These are phyloP conservation scores for Geum urbanum DNA, from an alignment of 306 rosid species.

Conservation along the genomic window DNA sequence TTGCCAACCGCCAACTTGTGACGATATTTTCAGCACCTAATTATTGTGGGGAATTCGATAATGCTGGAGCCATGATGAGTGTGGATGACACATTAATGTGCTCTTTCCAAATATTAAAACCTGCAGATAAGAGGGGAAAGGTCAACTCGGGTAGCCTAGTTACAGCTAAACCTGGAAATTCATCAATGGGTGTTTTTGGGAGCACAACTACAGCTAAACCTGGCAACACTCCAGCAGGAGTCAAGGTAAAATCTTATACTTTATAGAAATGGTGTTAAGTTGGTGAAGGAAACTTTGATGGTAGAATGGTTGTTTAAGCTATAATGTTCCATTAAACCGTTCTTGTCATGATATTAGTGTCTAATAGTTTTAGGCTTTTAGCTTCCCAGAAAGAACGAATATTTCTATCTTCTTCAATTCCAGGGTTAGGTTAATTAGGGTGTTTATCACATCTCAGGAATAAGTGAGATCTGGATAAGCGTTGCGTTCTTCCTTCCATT, in stretches of 20 bases:
- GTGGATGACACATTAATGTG: slow-evolving; percentile 95
- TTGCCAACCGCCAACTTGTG: slow-evolving; percentile 80
- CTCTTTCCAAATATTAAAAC: slow-evolving; percentile 91
- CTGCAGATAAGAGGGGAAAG: slow-evolving; percentile 59
- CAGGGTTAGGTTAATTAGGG: neutral
- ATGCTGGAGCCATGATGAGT: slow-evolving; percentile 99
- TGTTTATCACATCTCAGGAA: neutral
- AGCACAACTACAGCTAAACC: slow-evolving; percentile 35
- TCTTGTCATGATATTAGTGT: neutral
- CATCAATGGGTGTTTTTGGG: slow-evolving; percentile 44
- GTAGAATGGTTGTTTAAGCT: neutral
- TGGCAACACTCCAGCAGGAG: slow-evolving; percentile 28
- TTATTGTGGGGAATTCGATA: slow-evolving; percentile 93
- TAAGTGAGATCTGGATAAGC: neutral
- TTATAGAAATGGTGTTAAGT: neutral
- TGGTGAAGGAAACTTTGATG: neutral
- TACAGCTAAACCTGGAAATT: slow-evolving; percentile 69
- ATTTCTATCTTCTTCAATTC: neutral
- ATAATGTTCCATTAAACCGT: neutral
- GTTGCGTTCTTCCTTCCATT: neutral
- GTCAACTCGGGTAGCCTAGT: slow-evolving; percentile 57
- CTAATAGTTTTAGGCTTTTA: neutral
- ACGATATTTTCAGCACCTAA: slow-evolving; percentile 95
- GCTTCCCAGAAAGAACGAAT: neutral
- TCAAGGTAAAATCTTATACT: slow-evolving; percentile 35